Base-by-base conservation (phyloP, 805 yeast genomes). In the Saturnispora halmiae region DNA sequence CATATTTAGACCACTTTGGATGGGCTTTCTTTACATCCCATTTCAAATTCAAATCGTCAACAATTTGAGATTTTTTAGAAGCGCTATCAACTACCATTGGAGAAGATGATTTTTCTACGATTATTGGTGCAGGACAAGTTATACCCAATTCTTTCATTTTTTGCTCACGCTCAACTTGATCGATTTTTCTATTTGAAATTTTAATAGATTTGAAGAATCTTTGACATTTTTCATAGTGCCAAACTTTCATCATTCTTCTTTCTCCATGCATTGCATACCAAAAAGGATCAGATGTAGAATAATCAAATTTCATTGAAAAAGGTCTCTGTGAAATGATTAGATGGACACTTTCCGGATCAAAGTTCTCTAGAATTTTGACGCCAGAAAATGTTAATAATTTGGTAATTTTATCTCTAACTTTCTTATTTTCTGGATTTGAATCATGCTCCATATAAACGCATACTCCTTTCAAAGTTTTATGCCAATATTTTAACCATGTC, bases 211-310 rank as follows among this genome's bases (percentile, higher is more conserved):
- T 72, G 52, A 74, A 67, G 45, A 74, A 74, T 33, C 79, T 56
- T 47, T 71, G 69, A 18, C 73, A 76, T 55, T 74, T 74, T 44
- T 72, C 77, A 48, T 65, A 72, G 53, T 70, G 75, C 80, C 80
- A 74, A 18, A 73, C 79, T 51, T 74, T 74, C 43, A 72, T 72
- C 22, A 30, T 29, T 30, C 42, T 34, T 45, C 69, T 67, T 33
- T 65, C 59, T 15, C 59, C 56, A 30, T 61, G 55, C 15, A 72
- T 76, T 11, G 38, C 38, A 45, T 67, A 64, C 42, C 66, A 60
- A 50, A 72, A 73, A 4, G 69, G 66, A 52, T 74, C 77, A 48
- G 60, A 63, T 8, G 64, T 45, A 4, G 65, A 56, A 45, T 73
- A 73, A 0, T 48, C 47, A 18, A 54, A 56, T 31, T 56, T 56